These are phyloP conservation scores for Vachellia pachyceras DNA, from an alignment of 306 rosid genomes.

Conservation along the genomic window DNA sequence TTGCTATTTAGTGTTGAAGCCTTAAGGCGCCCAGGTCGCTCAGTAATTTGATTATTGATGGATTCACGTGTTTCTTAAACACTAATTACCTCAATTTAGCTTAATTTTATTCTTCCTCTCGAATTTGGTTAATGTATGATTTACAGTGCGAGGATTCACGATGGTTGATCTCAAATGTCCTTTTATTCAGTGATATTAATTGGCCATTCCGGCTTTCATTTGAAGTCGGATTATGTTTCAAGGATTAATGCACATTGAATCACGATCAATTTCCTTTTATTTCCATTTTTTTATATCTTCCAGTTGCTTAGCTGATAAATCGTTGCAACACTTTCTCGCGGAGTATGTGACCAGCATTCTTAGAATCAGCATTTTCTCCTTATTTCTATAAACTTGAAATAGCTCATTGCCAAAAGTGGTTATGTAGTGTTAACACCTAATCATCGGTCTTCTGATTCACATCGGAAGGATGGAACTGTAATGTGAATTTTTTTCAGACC, in stretches of 20 bases:
- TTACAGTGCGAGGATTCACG: not conserved
- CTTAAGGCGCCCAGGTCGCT: not conserved
- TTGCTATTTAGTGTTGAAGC: not conserved
- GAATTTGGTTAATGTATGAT: constrained; percentile 8
- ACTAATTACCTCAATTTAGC: not conserved
- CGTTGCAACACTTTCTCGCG: not conserved
- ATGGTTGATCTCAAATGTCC: not conserved
- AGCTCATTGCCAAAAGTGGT: constrained; percentile 14
- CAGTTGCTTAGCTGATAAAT: not conserved
- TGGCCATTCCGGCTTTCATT: not conserved
- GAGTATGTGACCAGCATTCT: not conserved
- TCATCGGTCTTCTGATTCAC: not conserved
- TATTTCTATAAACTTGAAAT: not conserved
- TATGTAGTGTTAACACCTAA: not conserved
- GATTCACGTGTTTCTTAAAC: too few relatives aligned
- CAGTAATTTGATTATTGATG: not conserved
- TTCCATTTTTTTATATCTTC: not conserved
- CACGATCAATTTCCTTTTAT: not conserved
- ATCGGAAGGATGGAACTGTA: not conserved
- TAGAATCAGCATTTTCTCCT: not conserved
- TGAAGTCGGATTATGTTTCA: not conserved
- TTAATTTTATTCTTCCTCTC: not conserved
- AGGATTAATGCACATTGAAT: not conserved
- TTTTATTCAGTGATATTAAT: not conserved
- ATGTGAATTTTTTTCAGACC: not conserved